These are phyloP conservation scores for Cercospora nicotianae DNA, from an alignment of 2,329 filamentous ascomycete genomes.

Conservation along the genomic window DNA sequence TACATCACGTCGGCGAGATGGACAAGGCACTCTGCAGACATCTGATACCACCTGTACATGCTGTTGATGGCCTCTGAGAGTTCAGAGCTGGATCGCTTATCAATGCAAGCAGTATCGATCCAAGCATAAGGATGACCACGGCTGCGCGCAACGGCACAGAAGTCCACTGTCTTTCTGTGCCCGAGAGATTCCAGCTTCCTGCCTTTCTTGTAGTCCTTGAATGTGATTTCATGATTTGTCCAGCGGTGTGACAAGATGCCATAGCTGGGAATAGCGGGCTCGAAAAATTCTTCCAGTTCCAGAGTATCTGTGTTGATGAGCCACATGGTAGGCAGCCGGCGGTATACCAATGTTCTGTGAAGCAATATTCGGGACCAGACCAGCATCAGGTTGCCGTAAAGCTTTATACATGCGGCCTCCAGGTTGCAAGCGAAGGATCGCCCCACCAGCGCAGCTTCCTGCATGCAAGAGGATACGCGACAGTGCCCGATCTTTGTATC, in stretches of 20 bases:
- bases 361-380: neutral
- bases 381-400: neutral
- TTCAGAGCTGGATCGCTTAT: constrained; percentile 26
- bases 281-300: constrained; percentile 6
- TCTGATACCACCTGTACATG: constrained; percentile 20
- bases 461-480: neutral
- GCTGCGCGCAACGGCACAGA: neutral
- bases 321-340: constrained; percentile 4
- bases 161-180: constrained; percentile 1
- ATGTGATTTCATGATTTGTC: constrained; percentile 7
- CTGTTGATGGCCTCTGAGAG: constrained; percentile 29
- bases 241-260: constrained; percentile 15
- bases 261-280: constrained; percentile 4
- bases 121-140: constrained; percentile 17
- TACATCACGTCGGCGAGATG: constrained; percentile 3
- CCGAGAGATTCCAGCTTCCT: neutral
- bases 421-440: neutral
- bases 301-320: constrained; percentile 7
- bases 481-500: neutral
- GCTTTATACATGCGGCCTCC: neutral
- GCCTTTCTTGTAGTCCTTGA: constrained; percentile 2
- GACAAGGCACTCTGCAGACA: neutral
- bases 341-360: neutral
- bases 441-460: neutral
- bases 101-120: constrained; percentile 32